Percentiles rank a stretch among this genome's conserved stretches.
These are phyloP conservation scores for Xanthoceras sorbifolium DNA, from an alignment of 345 rosid species.

Conservation along the genomic window DNA sequence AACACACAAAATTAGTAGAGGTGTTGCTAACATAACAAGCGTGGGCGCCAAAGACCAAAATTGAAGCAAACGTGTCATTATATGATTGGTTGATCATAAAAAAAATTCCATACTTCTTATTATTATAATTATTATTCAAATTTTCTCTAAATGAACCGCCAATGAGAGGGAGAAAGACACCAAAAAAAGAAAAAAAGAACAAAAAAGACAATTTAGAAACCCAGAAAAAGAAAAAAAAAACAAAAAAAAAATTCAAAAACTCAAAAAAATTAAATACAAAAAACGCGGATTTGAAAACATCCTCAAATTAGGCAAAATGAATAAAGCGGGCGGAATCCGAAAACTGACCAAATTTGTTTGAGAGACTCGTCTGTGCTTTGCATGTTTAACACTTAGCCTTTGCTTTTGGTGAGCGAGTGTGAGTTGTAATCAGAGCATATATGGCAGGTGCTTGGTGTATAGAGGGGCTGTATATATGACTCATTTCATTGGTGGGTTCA, in stretches of 20 bases:
- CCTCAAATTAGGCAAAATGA: not conserved
- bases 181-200: not conserved
- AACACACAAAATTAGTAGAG: not conserved
- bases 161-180: not conserved
- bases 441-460: not conserved
- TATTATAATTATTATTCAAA: not conserved
- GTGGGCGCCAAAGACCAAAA: not conserved
- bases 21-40: not conserved
- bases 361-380: slow-evolving; percentile 4
- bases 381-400: slow-evolving; percentile 22
- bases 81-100: not conserved
- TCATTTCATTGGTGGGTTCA: slow-evolving; percentile 10
- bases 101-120: not conserved
- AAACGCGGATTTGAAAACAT: slow-evolving; percentile 17
- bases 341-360: slow-evolving; percentile 6
- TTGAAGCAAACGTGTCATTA: not conserved
- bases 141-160: not conserved
- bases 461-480: slow-evolving; percentile 10
- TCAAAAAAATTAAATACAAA: not conserved
- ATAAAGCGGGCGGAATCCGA: slow-evolving; percentile 19
- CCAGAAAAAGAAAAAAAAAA: not conserved
- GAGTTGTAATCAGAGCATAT: not conserved
- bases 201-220: not conserved
- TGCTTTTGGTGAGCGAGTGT: not conserved
- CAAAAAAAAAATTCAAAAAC: not conserved